Evolutionary conservation across 1,284 basidiomycete genomes (phyloP), one percentile per base, ranked within the genome.

Genomic region (Tilletia caries): DNA sequence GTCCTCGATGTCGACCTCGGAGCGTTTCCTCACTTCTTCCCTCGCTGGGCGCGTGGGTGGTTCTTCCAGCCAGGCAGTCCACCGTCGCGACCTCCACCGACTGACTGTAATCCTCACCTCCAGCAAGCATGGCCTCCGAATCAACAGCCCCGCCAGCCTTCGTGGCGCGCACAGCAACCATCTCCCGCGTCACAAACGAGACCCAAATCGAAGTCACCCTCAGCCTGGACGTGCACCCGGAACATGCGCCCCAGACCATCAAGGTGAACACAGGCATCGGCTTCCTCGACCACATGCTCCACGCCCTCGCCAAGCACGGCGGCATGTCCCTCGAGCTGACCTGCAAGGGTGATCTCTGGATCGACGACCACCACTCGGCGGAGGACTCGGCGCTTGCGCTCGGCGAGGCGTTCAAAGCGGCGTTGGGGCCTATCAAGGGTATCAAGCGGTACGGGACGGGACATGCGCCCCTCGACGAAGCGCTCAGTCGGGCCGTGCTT

Each of bases 291-390:
- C 96, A 99, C 78, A 83, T 83, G 83, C 71, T 83, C 13, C 81
- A 83, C 67, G 82, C 83, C 27, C 73, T 83, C 5, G 81, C 80
- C 33, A 83, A 83, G 76, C 83, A 83, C 71, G 81, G 82, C 41
- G 83, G 82, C 13, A 79, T 83, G 79, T 94, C 92, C 0, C 86
- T 99, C 68, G 89, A 88, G 15, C 87, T 98, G 85, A 90, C 91
- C 78, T 98, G 94, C 85, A 89, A 92, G 79, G 96, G 96, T 65
- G 96, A 99, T 84, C 87, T 98, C 20, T 92, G 91, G 89, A 97
- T 98, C 73, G 96, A 99, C 85, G 96, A 99, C 85, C 96, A 99
- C 84, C 96, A 99, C 86, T 93, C 95, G 60, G 93, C 95, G 87
- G 84, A 97, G 88, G 95, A 97, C 85, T 91, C 89, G 82, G 93